phyloP scores from a whole-genome alignment of 495 filamentous ascomycete genomes.

The Niebla homalea region DNA sequence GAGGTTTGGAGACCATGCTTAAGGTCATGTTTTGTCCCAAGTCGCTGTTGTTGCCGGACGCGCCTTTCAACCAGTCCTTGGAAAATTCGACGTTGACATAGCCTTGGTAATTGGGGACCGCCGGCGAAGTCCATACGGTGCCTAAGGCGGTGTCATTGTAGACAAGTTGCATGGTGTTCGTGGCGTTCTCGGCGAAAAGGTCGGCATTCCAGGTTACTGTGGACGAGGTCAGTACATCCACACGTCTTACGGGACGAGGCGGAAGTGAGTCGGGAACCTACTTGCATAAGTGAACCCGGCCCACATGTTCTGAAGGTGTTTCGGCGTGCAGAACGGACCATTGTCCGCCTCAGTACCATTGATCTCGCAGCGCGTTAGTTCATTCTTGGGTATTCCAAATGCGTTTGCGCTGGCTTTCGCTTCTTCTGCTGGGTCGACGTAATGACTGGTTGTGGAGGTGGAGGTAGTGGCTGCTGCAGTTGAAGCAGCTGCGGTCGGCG shows the following conservation, averaged over 20 bases:
- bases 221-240: not conserved
- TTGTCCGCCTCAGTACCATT: slow-evolving; percentile 6
- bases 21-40: slow-evolving; percentile 12
- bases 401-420: slow-evolving; percentile 10
- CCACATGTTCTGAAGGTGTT: slow-evolving; percentile 12
- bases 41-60: slow-evolving; percentile 8
- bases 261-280: not conserved
- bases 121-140: slow-evolving; percentile 7
- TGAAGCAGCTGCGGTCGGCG: not conserved
- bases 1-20: slow-evolving; percentile 1
- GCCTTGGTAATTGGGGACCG: slow-evolving; percentile 5
- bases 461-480: not conserved
- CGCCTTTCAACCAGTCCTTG: slow-evolving; percentile 7
- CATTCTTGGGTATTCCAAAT: slow-evolving; percentile 10
- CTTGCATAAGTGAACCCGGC: slow-evolving; percentile 11
- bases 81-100: slow-evolving; percentile 11
- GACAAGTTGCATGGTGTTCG: not conserved
- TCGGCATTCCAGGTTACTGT: slow-evolving; percentile 14
- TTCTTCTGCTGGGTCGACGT: slow-evolving; percentile 4
- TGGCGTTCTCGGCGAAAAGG: slow-evolving; percentile 8
- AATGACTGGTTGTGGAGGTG: not conserved
- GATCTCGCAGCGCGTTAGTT: slow-evolving; percentile 10
- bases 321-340: slow-evolving; percentile 14
- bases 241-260: too few species aligned
- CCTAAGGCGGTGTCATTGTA: slow-evolving; percentile 5